Percentiles rank a stretch among this genome's conserved stretches.
phyloP scores from a whole-genome alignment of 352 stramenopile species.

The Pythium coloratum region DNA sequence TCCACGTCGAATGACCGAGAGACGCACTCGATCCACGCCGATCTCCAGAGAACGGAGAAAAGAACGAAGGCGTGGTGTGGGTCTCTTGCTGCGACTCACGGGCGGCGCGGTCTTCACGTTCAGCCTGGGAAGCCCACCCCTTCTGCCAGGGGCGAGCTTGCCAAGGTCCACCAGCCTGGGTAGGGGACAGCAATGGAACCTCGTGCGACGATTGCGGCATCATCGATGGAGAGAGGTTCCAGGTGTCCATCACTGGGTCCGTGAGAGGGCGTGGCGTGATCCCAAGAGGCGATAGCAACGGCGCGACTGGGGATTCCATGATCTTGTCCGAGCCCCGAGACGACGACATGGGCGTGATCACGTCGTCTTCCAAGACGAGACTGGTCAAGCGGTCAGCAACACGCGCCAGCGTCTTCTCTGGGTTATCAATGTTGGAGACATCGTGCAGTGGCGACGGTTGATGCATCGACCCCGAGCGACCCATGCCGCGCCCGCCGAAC shows the following conservation, averaged over 20 bases:
- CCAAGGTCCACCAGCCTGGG: conserved; percentile 32
- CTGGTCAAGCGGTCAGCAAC: conserved; percentile 73
- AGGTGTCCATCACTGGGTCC: conserved; percentile 77
- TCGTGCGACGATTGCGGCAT: conserved; percentile 43
- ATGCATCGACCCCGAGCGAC: conserved; percentile 37
- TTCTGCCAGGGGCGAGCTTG: conserved; percentile 31
- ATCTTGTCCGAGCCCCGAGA: conserved; percentile 61
- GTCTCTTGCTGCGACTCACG: conserved; percentile 31
- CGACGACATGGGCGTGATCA: conserved; percentile 51
- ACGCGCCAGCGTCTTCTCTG: conserved; percentile 30
- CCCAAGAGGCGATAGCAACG: conserved; percentile 51
- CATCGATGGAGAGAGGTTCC: conserved; percentile 66
- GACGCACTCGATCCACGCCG: conserved; percentile 21
- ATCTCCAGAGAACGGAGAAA: conserved; percentile 29
- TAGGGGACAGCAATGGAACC: conserved; percentile 44
- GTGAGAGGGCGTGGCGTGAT: conserved; percentile 50
- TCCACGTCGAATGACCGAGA: conserved; percentile 30
- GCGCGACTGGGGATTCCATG: conserved; percentile 41
- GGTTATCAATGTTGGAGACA: conserved; percentile 25
- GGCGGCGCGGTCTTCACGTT: conserved; percentile 45
- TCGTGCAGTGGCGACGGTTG: conserved; percentile 29
- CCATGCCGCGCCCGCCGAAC: conserved; percentile 49
- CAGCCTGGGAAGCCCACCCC: conserved; percentile 33
- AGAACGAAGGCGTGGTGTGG: conserved; percentile 24
- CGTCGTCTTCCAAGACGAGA: conserved; percentile 57